These are phyloP conservation scores for Fabrea salina DNA, from an alignment of 169 alveolate genomes.

Conservation along the genomic window DNA sequence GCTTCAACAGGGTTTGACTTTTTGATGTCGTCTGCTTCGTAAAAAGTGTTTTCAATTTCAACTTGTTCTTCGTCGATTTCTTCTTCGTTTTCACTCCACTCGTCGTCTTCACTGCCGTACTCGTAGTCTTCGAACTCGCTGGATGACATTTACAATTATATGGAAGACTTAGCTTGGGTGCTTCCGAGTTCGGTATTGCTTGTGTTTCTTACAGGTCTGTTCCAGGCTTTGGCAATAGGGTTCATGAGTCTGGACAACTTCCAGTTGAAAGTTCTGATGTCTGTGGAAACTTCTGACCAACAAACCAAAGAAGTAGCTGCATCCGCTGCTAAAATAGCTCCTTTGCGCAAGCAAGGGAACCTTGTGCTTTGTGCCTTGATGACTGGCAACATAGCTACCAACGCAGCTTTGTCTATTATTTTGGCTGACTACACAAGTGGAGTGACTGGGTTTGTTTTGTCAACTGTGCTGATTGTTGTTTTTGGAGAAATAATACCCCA, in stretches of 20 bases:
- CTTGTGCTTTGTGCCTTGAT: slow-evolving; percentile 49
- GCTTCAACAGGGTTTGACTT: slow-evolving; percentile 47
- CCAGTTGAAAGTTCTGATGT: slow-evolving; percentile 43
- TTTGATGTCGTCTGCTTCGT: slow-evolving; percentile 56
- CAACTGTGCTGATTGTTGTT: slow-evolving; percentile 44
- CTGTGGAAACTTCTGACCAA: slow-evolving; percentile 34
- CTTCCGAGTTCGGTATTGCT: background rate
- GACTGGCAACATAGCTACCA: slow-evolving; percentile 58
- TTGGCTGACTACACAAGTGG: slow-evolving; percentile 56
- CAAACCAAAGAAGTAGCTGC: slow-evolving; percentile 37
- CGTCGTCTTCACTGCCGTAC: slow-evolving; percentile 28
- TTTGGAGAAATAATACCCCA: slow-evolving; percentile 67
- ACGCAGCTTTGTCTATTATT: slow-evolving; percentile 49
- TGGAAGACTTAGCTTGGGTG: background rate
- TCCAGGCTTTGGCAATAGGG: slow-evolving; percentile 63
- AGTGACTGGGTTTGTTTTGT: slow-evolving; percentile 37
- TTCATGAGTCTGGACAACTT: slow-evolving; percentile 50
- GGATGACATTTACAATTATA: background rate
- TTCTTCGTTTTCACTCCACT: slow-evolving; percentile 24
- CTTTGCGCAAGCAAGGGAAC: slow-evolving; percentile 54
- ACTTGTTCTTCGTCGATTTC: slow-evolving; percentile 43
- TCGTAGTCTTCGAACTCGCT: slow-evolving; percentile 29
- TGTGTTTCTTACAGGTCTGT: slow-evolving; percentile 36
- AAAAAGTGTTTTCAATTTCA: slow-evolving; percentile 43
- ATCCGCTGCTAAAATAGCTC: slow-evolving; percentile 46